Percentiles rank a stretch among this genome's conserved stretches.
Conservation (phyloP, 2,329 filamentous ascomycete species). For the Diaporthe batatas region DNA sequence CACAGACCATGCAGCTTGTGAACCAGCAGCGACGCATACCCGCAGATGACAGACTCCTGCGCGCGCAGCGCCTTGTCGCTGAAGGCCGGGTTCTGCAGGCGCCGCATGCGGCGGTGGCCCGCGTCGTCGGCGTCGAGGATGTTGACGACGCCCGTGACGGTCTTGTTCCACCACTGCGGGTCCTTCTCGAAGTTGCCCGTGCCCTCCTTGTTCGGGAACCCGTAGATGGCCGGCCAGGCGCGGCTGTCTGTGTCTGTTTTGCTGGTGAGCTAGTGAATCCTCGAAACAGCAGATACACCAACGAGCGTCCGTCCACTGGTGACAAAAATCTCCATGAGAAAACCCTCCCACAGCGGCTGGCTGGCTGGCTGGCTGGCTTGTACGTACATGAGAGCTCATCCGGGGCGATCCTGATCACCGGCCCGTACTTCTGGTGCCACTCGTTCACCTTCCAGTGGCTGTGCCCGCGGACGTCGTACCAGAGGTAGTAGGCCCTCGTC, state of each 20-base stretch:
- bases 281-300: not conserved
- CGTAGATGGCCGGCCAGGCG: constrained; percentile 36
- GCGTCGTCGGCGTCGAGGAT: constrained; percentile 36
- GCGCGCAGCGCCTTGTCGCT: constrained; percentile 47
- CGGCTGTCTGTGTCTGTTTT: constrained; percentile 21
- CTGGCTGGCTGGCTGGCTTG: not conserved
- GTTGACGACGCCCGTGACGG: constrained; percentile 34
- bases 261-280: not conserved
- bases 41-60: constrained; percentile 45
- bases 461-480: constrained; percentile 31
- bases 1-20: constrained; percentile 34
- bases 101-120: constrained; percentile 45
- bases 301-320: not conserved
- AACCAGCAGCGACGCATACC: constrained; percentile 43
- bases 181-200: constrained; percentile 34
- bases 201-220: constrained; percentile 36
- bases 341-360: not conserved
- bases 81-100: constrained; percentile 46
- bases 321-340: not conserved
- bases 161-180: constrained; percentile 38
- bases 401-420: constrained; percentile 36
- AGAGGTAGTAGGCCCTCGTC: constrained; percentile 37
- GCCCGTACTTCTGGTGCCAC: constrained; percentile 37
- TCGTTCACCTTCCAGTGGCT: constrained; percentile 39
- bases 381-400: constrained; percentile 32